A percentile compares a stretch with the other conserved stretches of the same genome.
phyloP scores from a whole-genome alignment of 495 filamentous ascomycete genomes.

The Cercophora newfieldiana region DNA sequence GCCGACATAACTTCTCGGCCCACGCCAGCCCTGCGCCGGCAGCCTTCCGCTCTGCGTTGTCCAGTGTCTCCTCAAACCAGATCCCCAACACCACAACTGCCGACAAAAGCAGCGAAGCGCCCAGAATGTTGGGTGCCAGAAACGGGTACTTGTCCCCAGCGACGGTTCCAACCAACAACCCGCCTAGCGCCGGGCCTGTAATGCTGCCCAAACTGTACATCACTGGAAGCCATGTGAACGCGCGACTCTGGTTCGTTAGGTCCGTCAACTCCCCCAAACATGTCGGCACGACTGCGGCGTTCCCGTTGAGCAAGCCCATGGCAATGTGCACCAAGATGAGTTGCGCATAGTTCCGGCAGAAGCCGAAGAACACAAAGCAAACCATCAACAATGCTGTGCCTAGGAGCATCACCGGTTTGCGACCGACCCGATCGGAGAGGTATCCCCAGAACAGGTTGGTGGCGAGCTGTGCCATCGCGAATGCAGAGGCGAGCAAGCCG shows the following conservation, averaged over 20 bases:
- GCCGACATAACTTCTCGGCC: slow-evolving; percentile 19
- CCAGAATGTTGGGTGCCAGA: slow-evolving; percentile 77
- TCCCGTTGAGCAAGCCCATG: slow-evolving; percentile 93
- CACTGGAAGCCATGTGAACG: slow-evolving; percentile 89
- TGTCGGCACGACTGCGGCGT: slow-evolving; percentile 81
- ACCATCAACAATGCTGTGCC: slow-evolving; percentile 78
- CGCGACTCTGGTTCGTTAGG: slow-evolving; percentile 85
- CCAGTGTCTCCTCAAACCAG: slow-evolving; percentile 86
- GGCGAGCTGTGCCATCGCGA: slow-evolving; percentile 86
- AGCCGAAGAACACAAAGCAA: slow-evolving; percentile 86
- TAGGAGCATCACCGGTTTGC: slow-evolving; percentile 87
- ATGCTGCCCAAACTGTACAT: slow-evolving; percentile 93
- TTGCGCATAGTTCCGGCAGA: slow-evolving; percentile 79
- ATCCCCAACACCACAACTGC: slow-evolving; percentile 72
- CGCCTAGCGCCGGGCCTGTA: slow-evolving; percentile 88
- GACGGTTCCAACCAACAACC: slow-evolving; percentile 65
- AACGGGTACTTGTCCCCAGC: slow-evolving; percentile 69
- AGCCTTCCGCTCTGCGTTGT: slow-evolving; percentile 57
- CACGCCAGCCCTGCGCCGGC: slow-evolving; percentile 19
- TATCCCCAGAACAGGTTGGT: slow-evolving; percentile 96
- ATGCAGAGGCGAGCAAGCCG: slow-evolving; percentile 82
- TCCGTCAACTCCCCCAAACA: slow-evolving; percentile 95
- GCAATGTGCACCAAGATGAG: slow-evolving; percentile 80
- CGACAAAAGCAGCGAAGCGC: slow-evolving; percentile 65
- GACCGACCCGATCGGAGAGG: slow-evolving; percentile 82